These are phyloP conservation scores for Whalleya microplaca DNA, from an alignment of 2,329 filamentous ascomycete genomes.

Conservation along the genomic window DNA sequence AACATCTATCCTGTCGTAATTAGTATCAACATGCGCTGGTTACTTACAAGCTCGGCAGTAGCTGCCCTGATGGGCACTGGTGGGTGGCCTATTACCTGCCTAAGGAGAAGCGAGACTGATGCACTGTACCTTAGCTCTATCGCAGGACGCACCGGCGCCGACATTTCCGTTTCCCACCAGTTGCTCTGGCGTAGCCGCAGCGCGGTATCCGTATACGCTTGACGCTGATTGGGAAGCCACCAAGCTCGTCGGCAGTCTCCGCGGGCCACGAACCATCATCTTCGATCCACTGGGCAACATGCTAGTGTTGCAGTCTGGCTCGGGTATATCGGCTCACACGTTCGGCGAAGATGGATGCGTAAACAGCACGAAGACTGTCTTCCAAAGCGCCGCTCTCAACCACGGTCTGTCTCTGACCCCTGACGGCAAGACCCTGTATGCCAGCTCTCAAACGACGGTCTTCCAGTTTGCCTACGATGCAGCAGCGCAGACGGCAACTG, in stretches of 20 bases:
- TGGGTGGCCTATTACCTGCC: slow-evolving; percentile 5
- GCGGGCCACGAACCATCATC: slow-evolving; percentile 32
- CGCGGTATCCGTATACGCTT: slow-evolving; percentile 30
- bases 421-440: slow-evolving; percentile 45
- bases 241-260: slow-evolving; percentile 35
- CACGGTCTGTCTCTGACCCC: slow-evolving; percentile 46
- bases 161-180: slow-evolving; percentile 30
- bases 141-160: slow-evolving; percentile 19
- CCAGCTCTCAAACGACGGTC: slow-evolving; percentile 52
- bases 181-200: slow-evolving; percentile 29
- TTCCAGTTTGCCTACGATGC: slow-evolving; percentile 62
- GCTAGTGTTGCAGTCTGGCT: slow-evolving; percentile 32
- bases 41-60: slow-evolving; percentile 15
- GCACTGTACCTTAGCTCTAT: slow-evolving; percentile 15
- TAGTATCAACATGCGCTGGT: slow-evolving; percentile 19
- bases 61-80: slow-evolving; percentile 21
- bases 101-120: slow-evolving; percentile 11
- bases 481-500: slow-evolving; percentile 42
- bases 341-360: slow-evolving; percentile 35
- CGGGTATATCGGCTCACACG: slow-evolving; percentile 36
- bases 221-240: slow-evolving; percentile 33
- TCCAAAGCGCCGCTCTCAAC: slow-evolving; percentile 41
- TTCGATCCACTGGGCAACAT: slow-evolving; percentile 35
- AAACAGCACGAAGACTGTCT: slow-evolving; percentile 31
- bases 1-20: neutral